Evolutionary conservation across 2,329 filamentous ascomycete species (phyloP), one percentile per base, ranked within the genome.

Genomic region (Exophiala sideris): DNA sequence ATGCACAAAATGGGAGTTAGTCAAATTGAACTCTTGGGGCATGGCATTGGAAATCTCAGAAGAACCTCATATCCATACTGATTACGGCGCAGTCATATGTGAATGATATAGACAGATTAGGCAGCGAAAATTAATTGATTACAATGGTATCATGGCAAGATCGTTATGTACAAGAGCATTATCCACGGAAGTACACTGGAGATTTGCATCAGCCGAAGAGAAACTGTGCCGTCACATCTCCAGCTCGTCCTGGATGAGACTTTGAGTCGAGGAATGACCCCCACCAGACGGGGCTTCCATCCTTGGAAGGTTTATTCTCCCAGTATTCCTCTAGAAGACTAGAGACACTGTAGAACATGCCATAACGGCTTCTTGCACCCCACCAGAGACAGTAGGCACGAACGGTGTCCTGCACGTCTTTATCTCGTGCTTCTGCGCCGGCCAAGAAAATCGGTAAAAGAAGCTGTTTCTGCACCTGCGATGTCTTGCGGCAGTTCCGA

Each of bases 181-280:
- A n/a, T n/a, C n/a, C n/a, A n/a, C n/a, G n/a, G n/a, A n/a, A n/a
- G n/a, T n/a, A n/a, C n/a, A n/a, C n/a, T n/a, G n/a, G n/a, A n/a
- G n/a, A n/a, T n/a, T n/a, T n/a, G n/a, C n/a, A n/a, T 24, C 39
- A 48, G 33, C 45, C 45, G 21, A 48, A 48, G 45, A 48, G 45
- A 39, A 48, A 48, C 20, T 48, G 45, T 34, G 38, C 29, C 14
- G 45, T 32, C 10, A 48, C 34, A n/a, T 48, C 45, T 5, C 45
- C 45, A 5, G 20, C 45, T 48, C 29, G 39, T 29, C 18, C 34
- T 5, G 45, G 20, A 34, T 21, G 20, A 20, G 45, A 38, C 45
- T 48, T 38, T 39, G 45, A 21, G 21, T 48, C 45, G 12, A 48
- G 16, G 35, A 48, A 48, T 32, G 45, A 48, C 29, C 45, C 45